A percentile compares a stretch with the other conserved stretches of the same genome.
These are phyloP conservation scores for Penicillium turbatum DNA, from an alignment of 495 filamentous ascomycete genomes.

Conservation along the genomic window DNA sequence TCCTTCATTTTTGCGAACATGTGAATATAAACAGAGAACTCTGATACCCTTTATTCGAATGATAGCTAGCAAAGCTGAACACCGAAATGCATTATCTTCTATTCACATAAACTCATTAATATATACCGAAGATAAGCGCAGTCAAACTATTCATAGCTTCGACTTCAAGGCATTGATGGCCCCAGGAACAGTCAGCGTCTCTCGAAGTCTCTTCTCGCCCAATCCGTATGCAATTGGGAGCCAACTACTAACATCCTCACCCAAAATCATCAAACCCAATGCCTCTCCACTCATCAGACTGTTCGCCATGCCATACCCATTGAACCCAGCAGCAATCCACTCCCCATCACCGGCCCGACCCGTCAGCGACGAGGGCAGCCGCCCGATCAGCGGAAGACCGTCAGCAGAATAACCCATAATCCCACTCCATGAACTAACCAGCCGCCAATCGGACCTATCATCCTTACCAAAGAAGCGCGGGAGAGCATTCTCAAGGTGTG, in stretches of 20 bases:
- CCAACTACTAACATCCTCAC: slow-evolving; percentile 11
- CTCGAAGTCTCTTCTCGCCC: slow-evolving; percentile 18
- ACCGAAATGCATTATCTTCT: not conserved
- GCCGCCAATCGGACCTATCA: slow-evolving; percentile 12
- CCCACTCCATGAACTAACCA: slow-evolving; percentile 67
- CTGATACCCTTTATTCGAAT: slow-evolving; percentile 4
- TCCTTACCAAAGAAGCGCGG: slow-evolving; percentile 42
- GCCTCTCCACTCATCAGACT: slow-evolving; percentile 64
- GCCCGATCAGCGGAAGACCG: slow-evolving; percentile 64
- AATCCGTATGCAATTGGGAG: slow-evolving; percentile 26
- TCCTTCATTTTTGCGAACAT: not conserved
- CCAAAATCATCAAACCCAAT: slow-evolving; percentile 42
- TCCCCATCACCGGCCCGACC: slow-evolving; percentile 36
- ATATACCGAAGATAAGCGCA: not conserved
- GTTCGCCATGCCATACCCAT: slow-evolving; percentile 82
- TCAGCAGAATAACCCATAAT: slow-evolving; percentile 78
- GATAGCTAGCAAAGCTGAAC: not conserved
- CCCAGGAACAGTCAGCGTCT: slow-evolving; percentile 13
- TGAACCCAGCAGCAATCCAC: slow-evolving; percentile 61
- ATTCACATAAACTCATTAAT: not conserved
- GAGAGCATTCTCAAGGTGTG: slow-evolving; percentile 25
- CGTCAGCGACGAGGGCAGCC: slow-evolving; percentile 49
- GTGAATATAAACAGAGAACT: not conserved
- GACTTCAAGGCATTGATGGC: slow-evolving; percentile 14
- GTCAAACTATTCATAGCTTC: slow-evolving; percentile 12